A percentile compares a stretch with the other conserved stretches of the same genome.
These are phyloP conservation scores for Leishmania lainsoni DNA, from an alignment of 208 protist genomes.

Conservation along the genomic window DNA sequence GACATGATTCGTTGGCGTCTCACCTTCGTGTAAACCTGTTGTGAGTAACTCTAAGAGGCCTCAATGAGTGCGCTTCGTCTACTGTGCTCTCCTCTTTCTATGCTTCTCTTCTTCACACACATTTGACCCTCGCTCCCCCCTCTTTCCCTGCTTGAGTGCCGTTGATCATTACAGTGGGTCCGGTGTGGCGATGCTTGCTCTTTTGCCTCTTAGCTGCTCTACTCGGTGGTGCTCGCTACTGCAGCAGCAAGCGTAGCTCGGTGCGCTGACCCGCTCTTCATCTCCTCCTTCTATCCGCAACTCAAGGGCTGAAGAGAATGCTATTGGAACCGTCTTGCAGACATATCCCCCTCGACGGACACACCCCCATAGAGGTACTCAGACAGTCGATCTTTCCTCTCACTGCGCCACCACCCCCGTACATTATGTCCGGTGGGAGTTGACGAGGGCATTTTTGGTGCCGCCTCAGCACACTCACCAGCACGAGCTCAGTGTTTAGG, in stretches of 20 bases:
- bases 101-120: neutral
- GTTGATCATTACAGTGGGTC: neutral
- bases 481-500: neutral
- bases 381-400: neutral
- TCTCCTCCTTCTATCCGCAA: neutral
- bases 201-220: neutral
- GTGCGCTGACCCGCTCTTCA: neutral
- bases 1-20: neutral
- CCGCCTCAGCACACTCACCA: neutral
- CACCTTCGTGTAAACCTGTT: neutral
- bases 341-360: neutral
- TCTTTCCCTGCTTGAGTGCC: neutral
- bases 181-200: neutral
- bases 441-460: neutral
- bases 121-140: neutral
- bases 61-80: neutral
- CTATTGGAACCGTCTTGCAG: neutral
- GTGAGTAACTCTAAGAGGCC: too few relatives aligned
- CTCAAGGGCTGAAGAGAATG: neutral
- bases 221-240: neutral
- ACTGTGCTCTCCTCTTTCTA: neutral
- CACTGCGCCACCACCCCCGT: neutral
- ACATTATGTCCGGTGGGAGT: neutral
- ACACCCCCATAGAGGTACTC: neutral
- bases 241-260: neutral